phyloP scores from a whole-genome alignment of 2,329 filamentous ascomycete genomes.

The Bipolaris cookei region DNA sequence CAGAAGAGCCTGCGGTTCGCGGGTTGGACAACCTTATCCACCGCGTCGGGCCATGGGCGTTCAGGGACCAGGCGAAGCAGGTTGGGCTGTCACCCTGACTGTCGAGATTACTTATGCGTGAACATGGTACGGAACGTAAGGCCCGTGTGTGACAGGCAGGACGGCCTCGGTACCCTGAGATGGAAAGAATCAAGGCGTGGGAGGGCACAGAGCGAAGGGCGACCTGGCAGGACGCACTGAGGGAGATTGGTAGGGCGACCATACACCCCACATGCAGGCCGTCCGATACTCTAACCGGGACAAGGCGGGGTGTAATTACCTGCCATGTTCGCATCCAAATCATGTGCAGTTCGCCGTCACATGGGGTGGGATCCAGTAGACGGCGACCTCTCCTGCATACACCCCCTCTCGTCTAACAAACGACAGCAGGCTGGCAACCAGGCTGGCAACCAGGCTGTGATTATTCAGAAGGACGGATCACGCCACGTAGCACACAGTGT shows the following conservation, averaged over 20 bases:
- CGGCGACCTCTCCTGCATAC: constrained; percentile 5
- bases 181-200: constrained; percentile 8
- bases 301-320: constrained; percentile 3
- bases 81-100: constrained; percentile 23
- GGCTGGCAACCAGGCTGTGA: constrained; percentile 9
- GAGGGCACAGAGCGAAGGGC: constrained; percentile 14
- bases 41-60: constrained; percentile 37
- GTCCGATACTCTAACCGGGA: constrained; percentile 7
- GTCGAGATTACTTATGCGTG: constrained; percentile 23
- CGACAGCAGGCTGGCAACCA: not conserved
- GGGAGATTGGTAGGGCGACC: constrained; percentile 18
- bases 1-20: constrained; percentile 35
- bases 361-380: constrained; percentile 1
- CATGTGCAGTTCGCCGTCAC: constrained; percentile 8
- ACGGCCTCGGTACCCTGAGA: constrained; percentile 23
- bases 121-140: constrained; percentile 31
- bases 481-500: not conserved
- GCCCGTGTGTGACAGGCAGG: constrained; percentile 35
- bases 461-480: constrained; percentile 11
- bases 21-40: constrained; percentile 46
- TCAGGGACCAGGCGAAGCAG: constrained; percentile 38
- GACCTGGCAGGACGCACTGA: constrained; percentile 1
- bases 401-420: not conserved
- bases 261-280: constrained; percentile 11
- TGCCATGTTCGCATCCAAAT: constrained; percentile 12